phyloP scores from a whole-genome alignment of 2,329 filamentous ascomycete genomes.

The Phaeosphaeria sp. region DNA sequence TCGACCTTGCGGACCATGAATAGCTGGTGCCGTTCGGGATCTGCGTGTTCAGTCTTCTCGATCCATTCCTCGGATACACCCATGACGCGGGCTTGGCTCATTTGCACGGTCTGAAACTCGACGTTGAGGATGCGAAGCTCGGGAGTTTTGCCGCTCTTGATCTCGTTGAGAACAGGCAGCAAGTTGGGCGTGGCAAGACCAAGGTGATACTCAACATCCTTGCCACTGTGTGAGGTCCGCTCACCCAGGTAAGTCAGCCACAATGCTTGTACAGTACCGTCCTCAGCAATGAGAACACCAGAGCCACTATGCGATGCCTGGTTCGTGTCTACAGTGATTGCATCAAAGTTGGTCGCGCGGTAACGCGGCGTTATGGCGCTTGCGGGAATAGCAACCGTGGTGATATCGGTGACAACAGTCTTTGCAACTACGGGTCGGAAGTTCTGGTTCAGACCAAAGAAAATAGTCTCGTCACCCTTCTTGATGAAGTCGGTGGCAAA shows the following conservation, averaged over 20 bases:
- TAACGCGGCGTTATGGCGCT: constrained; percentile 92
- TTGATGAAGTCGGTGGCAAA: constrained; percentile 83
- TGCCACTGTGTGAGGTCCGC: constrained; percentile 75
- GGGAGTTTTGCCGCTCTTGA: constrained; percentile 79
- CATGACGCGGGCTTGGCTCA: constrained; percentile 97
- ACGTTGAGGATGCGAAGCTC: constrained; percentile 90
- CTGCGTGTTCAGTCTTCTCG: constrained; percentile 82
- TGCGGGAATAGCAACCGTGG: constrained; percentile 92
- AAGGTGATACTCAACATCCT: constrained; percentile 96
- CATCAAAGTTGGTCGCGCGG: constrained; percentile 92
- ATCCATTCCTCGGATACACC: constrained; percentile 97
- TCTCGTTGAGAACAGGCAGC: constrained; percentile 84
- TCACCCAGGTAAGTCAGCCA: constrained; percentile 98
- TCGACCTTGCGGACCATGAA: constrained; percentile 97
- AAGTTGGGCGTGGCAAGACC: constrained; percentile 88
- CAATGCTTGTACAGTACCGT: constrained; percentile 90
- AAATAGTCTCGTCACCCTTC: constrained; percentile 92
- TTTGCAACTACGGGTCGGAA: constrained; percentile 91
- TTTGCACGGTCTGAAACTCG: constrained; percentile 93
- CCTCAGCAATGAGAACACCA: constrained; percentile 86
- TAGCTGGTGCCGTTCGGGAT: constrained; percentile 90
- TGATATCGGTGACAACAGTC: constrained; percentile 95
- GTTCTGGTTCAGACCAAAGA: constrained; percentile 98
- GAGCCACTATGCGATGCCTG: constrained; percentile 91
- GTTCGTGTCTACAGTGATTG: constrained; percentile 94